A percentile compares a stretch with the other conserved stretches of the same genome.
Conservation (phyloP, 2,329 filamentous ascomycete species). For the Teratosphaeria nubilosa region DNA sequence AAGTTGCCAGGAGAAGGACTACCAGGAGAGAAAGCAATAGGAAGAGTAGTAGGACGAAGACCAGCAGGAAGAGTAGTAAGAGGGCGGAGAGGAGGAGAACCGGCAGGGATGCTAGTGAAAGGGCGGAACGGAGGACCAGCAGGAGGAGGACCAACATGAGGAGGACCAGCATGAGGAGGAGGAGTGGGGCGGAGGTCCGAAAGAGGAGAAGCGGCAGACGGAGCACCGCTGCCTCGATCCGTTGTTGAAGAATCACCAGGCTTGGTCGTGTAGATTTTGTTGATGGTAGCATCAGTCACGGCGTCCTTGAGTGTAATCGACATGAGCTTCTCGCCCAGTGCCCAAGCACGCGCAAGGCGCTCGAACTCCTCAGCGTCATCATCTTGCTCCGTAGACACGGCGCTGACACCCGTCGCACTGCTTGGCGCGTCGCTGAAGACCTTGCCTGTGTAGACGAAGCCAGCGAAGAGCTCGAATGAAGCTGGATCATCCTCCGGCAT, state of each 20-base stretch:
- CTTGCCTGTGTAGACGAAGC: not conserved
- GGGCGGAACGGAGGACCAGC: too few species aligned
- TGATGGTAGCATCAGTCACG: not conserved
- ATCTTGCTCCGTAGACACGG: not conserved
- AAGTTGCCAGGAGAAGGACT: not conserved
- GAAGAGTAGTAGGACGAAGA: too few species aligned
- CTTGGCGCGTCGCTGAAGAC: not conserved
- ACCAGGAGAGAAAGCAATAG: not conserved
- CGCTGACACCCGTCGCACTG: not conserved
- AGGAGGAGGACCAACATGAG: too few species aligned
- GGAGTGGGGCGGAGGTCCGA: too few species aligned
- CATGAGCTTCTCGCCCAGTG: not conserved
- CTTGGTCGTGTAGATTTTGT: not conserved
- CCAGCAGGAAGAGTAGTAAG: too few species aligned
- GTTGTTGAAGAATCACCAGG: not conserved
- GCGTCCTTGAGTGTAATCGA: constrained; percentile 2
- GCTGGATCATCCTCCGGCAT: not conserved
- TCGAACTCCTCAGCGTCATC: not conserved
- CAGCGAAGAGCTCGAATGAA: not conserved
- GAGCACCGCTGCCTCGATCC: too few species aligned
- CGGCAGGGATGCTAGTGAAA: too few species aligned
- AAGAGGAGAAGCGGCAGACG: too few species aligned
- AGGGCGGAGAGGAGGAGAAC: too few species aligned
- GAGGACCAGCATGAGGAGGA: too few species aligned
- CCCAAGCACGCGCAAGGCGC: constrained; percentile 2